These are phyloP conservation scores for Phaeophleospora eucalypticola DNA, from an alignment of 2,329 filamentous ascomycete species.

Conservation along the genomic window DNA sequence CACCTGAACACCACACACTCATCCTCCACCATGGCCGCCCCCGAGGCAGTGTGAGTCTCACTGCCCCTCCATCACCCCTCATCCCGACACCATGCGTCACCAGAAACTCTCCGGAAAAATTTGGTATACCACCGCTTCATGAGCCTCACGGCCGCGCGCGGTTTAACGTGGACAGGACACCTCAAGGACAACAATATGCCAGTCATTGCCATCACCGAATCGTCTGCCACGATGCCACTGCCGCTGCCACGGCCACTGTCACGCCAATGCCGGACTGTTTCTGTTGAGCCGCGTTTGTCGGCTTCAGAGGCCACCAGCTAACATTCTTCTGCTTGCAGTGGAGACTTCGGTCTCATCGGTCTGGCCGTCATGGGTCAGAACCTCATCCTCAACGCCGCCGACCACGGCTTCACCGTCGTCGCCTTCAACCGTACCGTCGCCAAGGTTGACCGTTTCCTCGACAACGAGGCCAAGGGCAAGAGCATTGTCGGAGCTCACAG, in stretches of 20 bases:
- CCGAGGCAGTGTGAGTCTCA: conserved; percentile 21
- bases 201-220: not conserved
- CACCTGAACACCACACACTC: conserved; percentile 9
- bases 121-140: conserved; percentile 1
- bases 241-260: not conserved
- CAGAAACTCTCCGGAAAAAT: conserved; percentile 4
- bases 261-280: not conserved
- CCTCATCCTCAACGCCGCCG: conserved; percentile 53
- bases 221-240: not conserved
- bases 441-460: conserved; percentile 75
- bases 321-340: conserved; percentile 33
- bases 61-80: conserved; percentile 6
- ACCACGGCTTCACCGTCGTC: conserved; percentile 82
- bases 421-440: conserved; percentile 98
- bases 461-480: conserved; percentile 63
- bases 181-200: not conserved
- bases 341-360: conserved; percentile 54
- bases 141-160: too few species aligned
- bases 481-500: conserved; percentile 89
- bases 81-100: conserved; percentile 3
- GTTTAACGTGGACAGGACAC: too few species aligned
- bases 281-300: not conserved
- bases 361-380: conserved; percentile 52
- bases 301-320: conserved; percentile 13
- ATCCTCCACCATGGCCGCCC: conserved; percentile 15